Evolutionary conservation across 257 asterid genomes (phyloP), one percentile per base, ranked within the genome.

Genomic region (Nicotiana noctiflora): DNA sequence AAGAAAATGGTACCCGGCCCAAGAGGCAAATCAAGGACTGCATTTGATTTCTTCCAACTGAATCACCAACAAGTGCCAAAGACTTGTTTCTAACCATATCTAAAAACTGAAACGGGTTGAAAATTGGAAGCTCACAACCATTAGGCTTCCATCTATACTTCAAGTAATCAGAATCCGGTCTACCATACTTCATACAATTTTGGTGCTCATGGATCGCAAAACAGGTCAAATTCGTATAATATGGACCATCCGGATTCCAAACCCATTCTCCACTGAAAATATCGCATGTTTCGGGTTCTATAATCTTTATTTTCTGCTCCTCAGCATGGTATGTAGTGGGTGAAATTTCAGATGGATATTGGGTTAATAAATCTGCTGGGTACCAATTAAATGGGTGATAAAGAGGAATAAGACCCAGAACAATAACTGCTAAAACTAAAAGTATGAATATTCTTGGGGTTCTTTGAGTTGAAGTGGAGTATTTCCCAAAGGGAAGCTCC

Each of bases 1-100:
- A 46, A 79, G 19, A 62, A 12, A 12, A 9, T 52, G 6, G 53
- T 88, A 93, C 98, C 87, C 87, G 85, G 56, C 97, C 86, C 80
- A 93, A 84, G 81, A 92, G 92, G 85, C 97, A 93, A 25, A 88
- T 87, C 88, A 93, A 84, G 76, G 98, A 92, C 81, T 93, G 97
- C 91, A 91, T 85, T 55, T 92, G 97, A 64, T 91, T 92, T 83
- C 96, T 84, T 25, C 90, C 96, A 0, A 93, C 87, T 0, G 97
- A 91, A 81, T 93, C 98, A 6, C 98, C 97, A 13, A 93, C 91
- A 37, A 93, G 90, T 6, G 97, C 95, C 92, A 93, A 15, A 0
- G 91, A 77, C 79, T 88, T 93, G 3, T 74, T 91, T 72, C 97
- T 63, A 5, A 91, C 88, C 6, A 89, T 82, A 53, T 91, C 92